Conservation (phyloP, 257 asterid species). For the Penstemon newberryi region DNA sequence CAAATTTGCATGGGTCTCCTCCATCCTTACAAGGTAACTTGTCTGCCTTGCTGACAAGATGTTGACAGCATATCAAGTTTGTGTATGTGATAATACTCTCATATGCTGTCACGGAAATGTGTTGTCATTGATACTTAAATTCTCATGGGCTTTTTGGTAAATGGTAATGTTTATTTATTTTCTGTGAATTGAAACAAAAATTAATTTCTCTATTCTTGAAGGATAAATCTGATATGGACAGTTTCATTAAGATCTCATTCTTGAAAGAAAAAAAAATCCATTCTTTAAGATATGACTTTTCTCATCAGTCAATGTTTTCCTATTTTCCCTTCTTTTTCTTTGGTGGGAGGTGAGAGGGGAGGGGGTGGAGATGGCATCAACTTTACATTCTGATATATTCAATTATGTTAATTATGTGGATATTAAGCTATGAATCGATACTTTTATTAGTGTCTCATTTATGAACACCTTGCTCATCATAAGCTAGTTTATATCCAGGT, state of each 20-base stretch:
- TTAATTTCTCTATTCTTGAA: not conserved
- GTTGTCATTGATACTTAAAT: not conserved
- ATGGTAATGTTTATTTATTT: not conserved
- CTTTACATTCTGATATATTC: not conserved
- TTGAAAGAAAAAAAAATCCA: not conserved
- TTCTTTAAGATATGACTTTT: not conserved
- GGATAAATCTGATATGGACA: not conserved
- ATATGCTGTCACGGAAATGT: not conserved
- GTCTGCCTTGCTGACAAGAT: constrained; percentile 11
- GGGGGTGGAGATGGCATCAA: constrained; percentile 12
- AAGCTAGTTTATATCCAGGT: constrained; percentile 49
- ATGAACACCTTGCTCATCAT: constrained; percentile 28
- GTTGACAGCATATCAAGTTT: constrained; percentile 2
- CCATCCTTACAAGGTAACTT: constrained; percentile 79
- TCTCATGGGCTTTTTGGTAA: constrained; percentile 6
- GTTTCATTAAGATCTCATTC: not conserved
- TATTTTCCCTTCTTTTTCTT: not conserved
- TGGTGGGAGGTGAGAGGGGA: constrained; percentile 2
- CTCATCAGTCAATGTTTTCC: not conserved
- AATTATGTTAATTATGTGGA: not conserved
- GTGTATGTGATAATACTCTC: constrained; percentile 6
- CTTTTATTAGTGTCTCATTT: constrained; percentile 17
- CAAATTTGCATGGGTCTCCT: constrained; percentile 99
- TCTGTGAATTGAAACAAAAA: not conserved
- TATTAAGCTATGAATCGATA: constrained; percentile 7